Conservation (phyloP, 345 rosid genomes). For the Arabidopsis suecica region DNA sequence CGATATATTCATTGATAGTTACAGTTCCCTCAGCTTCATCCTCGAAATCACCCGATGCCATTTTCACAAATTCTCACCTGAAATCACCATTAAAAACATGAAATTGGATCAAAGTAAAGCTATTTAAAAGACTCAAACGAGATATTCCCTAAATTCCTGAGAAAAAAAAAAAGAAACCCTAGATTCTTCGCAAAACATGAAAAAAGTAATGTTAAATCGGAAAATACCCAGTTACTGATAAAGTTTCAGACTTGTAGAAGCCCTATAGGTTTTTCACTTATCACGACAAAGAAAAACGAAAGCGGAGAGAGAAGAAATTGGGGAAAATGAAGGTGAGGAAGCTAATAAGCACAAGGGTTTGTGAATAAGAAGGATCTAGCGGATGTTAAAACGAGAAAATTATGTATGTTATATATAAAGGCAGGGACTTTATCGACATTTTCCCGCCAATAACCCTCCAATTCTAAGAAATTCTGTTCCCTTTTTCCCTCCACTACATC, state of each 20-base stretch:
- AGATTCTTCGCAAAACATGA: conserved; percentile 17
- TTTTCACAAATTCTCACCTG: conserved; percentile 39
- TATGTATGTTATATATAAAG: background rate
- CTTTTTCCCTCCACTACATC: conserved; percentile 2
- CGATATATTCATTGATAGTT: conserved; percentile 80
- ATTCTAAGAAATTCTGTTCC: background rate
- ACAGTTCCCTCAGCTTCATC: conserved; percentile 74
- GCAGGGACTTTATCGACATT: conserved; percentile 56
- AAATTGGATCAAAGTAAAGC: background rate
- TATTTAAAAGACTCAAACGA: conserved; percentile 8
- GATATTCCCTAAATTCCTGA: conserved; percentile 7
- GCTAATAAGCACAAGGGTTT: background rate
- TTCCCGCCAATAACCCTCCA: conserved; percentile 55
- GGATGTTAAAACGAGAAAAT: background rate
- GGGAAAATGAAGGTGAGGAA: background rate
- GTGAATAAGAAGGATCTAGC: conserved; percentile 31
- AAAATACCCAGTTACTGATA: background rate
- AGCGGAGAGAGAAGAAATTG: background rate
- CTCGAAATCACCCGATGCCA: conserved; percentile 68
- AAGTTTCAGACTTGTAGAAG: background rate
- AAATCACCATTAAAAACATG: background rate
- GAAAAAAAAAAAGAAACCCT: conserved; percentile 44
- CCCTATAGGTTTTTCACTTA: background rate
- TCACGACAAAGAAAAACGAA: background rate
- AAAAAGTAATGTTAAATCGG: background rate